phyloP scores from a whole-genome alignment of 2,329 filamentous ascomycete species.

The Cladorrhinum sp. region DNA sequence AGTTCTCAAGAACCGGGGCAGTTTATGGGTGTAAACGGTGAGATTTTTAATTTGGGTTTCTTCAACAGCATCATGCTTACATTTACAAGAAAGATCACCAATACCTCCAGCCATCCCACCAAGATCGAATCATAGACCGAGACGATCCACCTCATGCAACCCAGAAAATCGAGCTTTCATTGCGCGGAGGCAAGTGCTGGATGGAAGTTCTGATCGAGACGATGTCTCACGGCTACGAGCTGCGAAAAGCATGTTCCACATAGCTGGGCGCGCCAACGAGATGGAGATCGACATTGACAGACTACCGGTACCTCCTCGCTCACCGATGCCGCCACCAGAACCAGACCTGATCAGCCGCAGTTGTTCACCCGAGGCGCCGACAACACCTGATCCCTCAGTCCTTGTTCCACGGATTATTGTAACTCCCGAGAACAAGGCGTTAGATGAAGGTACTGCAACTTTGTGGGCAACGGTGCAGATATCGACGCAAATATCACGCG shows the following conservation, averaged over 20 bases:
- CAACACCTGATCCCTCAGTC: conserved; percentile 25
- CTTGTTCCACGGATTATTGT: conserved; percentile 44
- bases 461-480: conserved; percentile 53
- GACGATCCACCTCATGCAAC: conserved; percentile 12
- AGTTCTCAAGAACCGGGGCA: neutral
- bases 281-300: neutral
- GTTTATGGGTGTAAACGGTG: neutral
- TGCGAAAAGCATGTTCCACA: conserved; percentile 12
- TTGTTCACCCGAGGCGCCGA: neutral
- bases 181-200: neutral
- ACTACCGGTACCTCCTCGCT: conserved; percentile 1
- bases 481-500: conserved; percentile 38
- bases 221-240: conserved; percentile 5
- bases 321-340: neutral
- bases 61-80: conserved; percentile 6
- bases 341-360: neutral
- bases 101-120: neutral
- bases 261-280: neutral
- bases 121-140: neutral
- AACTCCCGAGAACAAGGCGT: conserved; percentile 39
- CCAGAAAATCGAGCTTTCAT: neutral
- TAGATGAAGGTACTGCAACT: conserved; percentile 33
- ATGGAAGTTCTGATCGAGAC: neutral
- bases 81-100: neutral
- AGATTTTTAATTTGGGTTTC: neutral